Evolutionary conservation across 805 yeast species (phyloP).

Genomic region (Kluyveromyces wickerhamii): DNA sequence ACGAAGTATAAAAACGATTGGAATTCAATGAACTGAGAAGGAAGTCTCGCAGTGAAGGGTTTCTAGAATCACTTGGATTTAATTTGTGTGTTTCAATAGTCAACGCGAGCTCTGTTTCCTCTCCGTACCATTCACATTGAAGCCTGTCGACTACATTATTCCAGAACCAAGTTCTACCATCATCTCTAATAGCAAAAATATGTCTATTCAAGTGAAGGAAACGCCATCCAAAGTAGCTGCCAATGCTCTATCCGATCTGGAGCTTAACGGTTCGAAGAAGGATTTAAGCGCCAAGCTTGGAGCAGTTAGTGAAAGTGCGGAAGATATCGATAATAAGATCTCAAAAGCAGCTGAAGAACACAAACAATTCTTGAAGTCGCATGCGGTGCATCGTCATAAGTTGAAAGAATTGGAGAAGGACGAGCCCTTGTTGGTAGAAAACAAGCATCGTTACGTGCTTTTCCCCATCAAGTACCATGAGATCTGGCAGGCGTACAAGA

Average conservation of each 20-base stretch:
- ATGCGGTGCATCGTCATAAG: conserved; percentile 62
- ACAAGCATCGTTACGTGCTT: conserved; percentile 80
- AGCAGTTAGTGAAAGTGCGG: conserved; percentile 30
- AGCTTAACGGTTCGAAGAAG: conserved; percentile 37
- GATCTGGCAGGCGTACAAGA: conserved; percentile 97
- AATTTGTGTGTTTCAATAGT: too few species aligned
- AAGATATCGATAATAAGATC: conserved; percentile 20
- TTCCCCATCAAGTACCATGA: conserved; percentile 97
- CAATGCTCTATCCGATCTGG: conserved; percentile 44
- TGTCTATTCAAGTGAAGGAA: conserved; percentile 40
- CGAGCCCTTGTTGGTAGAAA: conserved; percentile 83
- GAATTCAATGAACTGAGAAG: neutral
- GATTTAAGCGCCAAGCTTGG: conserved; percentile 38
- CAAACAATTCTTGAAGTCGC: conserved; percentile 47
- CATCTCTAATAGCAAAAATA: conserved; percentile 3
- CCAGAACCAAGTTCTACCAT: too few species aligned
- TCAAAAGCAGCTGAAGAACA: conserved; percentile 37
- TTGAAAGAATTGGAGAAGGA: conserved; percentile 72
- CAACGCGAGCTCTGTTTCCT: too few species aligned
- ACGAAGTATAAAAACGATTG: conserved; percentile 2
- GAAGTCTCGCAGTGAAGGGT: too few species aligned
- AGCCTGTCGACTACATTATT: too few species aligned
- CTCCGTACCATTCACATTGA: too few species aligned
- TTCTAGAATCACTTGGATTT: too few species aligned
- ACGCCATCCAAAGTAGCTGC: conserved; percentile 68